Evolutionary conservation across 2,329 filamentous ascomycete genomes (phyloP), one percentile per base, ranked within the genome.

Genomic region (Phoma sp.): DNA sequence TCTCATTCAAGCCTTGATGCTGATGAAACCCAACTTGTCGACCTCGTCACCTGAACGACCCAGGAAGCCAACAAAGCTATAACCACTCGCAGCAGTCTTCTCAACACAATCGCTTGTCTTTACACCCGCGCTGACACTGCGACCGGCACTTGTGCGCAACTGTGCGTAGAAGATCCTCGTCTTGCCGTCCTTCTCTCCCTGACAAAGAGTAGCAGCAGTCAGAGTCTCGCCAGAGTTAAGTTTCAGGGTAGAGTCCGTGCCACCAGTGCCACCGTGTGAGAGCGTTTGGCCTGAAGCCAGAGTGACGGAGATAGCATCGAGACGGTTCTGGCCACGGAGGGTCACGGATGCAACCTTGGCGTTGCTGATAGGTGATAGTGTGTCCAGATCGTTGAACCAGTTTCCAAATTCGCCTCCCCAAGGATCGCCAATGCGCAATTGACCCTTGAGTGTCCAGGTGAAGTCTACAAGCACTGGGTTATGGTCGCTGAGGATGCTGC

Each of bases 391-490:
- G 64, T 78, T 85, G 72, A 83, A 86, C 81, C 81, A 86, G 27
- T 58, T 68, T 30, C 82, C 82, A 61, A 79, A 73, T 4, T 78
- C 74, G 1, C 81, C 82, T 35, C 83, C 82, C 60, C 71, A 79
- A 64, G 77, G 78, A 9, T 64, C 58, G 80, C 61, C 77, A 9
- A 65, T 40, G 1, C 46, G 43, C 29, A 59, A 49, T 8, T 55
- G 39, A 8, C 45, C 46, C 27, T 51, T 52, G 13, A 59, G 41
- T 2, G 45, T 55, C 69, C 69, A 72, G 2, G 53, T 74, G 65
- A 86, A 80, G 63, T 81, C 75, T n/a, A 83, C 80, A n/a, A 78
- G 74, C 50, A 89, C 76, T 1, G 86, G 85, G 70, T 89, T 87
- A 66, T 89, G 86, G 67, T 89, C 86, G 1, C 82, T 83, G 24